Evolutionary conservation across 2,329 filamentous ascomycete genomes (phyloP), one percentile per base, ranked within the genome.

Genomic region (Didymella pinodella): DNA sequence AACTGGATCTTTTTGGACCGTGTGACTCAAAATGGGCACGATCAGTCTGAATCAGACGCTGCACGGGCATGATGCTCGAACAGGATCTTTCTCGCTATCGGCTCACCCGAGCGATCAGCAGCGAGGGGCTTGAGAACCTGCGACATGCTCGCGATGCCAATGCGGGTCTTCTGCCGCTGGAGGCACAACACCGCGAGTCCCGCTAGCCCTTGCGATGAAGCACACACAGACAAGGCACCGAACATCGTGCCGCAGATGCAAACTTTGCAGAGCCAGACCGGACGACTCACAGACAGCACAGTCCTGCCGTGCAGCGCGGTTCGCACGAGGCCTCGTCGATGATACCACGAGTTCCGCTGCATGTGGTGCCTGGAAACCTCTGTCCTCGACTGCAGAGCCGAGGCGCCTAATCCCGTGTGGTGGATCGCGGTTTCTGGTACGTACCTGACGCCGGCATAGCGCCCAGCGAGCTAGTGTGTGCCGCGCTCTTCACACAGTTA

Each of bases 51-150:
- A 26, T 44, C 64, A 62, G 63, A 65, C 26, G 36, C 65, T 62
- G 66, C 65, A 70, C 65, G 66, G 68, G 66, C 70, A 54, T 61
- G 69, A 67, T 67, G 65, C 60, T 65, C 62, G 64, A 61, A 64
- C 53, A 63, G 66, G 66, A 70, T 69, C 66, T 67, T 66, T 68
- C 65, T 59, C 56, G 56, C 56, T 59, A 46, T 72, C 67, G 72
- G 68, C 63, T 65, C 59, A 65, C 59, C 69, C 72, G 68, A 70
- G 65, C 58, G 72, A 74, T 74, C 71, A 67, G 65, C 70, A 62
- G 64, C 70, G 65, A 70, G 71, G 70, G 64, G 63, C 62, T 62
- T 65, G 60, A 65, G 62, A 49, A 53, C 29, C 58, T 57, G 48
- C 49, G 46, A 62, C 64, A 63, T 65, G 47, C 61, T 65, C 62